Evolutionary conservation across 768 basidiomycete species (phyloP).

Genomic region (Leccinum disarticulatum): DNA sequence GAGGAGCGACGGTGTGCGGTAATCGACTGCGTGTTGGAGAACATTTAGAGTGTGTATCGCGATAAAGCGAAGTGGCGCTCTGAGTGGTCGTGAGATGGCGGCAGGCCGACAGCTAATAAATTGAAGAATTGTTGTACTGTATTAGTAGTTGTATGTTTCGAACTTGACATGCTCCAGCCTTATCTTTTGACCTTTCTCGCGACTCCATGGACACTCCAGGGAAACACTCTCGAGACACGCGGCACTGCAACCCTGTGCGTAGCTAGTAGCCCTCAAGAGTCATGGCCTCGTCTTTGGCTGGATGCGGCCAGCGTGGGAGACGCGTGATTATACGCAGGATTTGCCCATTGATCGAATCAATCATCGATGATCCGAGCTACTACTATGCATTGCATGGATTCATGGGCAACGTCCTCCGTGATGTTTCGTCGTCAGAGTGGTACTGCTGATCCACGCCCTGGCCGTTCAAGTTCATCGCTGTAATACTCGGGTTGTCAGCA

Average conservation of each 20-base stretch:
- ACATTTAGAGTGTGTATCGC: slow-evolving; percentile 26
- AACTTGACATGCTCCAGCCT: too few relatives aligned
- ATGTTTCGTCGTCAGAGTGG: neutral
- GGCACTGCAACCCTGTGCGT: neutral
- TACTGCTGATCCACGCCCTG: neutral
- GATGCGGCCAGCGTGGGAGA: neutral
- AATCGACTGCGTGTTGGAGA: slow-evolving; percentile 57
- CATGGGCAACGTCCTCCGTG: neutral
- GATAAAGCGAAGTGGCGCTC: neutral
- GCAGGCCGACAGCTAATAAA: too few relatives aligned
- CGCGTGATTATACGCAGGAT: neutral
- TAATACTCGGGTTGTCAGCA: neutral
- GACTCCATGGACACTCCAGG: neutral
- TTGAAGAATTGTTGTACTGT: neutral
- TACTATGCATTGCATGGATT: neutral
- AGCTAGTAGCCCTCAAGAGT: neutral
- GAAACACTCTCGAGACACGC: neutral
- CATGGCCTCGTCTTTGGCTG: neutral
- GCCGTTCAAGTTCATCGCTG: neutral
- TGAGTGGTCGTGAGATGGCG: too few relatives aligned
- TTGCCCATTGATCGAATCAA: neutral
- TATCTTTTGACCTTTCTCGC: too few relatives aligned
- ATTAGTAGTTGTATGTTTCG: neutral
- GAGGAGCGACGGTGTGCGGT: slow-evolving; percentile 64
- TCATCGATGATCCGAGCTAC: neutral